These are phyloP conservation scores for Lecanicillium sp. DNA, from an alignment of 2,329 filamentous ascomycete species.

Conservation along the genomic window DNA sequence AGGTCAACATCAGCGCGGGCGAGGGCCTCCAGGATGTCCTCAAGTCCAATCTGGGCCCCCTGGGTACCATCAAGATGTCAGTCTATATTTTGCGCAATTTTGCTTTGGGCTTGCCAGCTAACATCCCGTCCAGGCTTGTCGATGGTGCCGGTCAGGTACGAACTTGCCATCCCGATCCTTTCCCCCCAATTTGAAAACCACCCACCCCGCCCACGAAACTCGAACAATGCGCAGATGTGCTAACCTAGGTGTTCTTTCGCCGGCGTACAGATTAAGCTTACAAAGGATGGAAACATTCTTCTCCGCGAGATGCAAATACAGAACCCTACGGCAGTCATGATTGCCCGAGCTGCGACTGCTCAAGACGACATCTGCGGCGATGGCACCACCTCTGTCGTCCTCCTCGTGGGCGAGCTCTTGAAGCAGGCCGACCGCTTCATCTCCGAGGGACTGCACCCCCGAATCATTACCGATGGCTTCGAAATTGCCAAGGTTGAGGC, in stretches of 20 bases:
- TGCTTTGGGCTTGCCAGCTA: conserved; percentile 14
- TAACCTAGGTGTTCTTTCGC: conserved; percentile 8
- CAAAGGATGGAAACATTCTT: conserved; percentile 93
- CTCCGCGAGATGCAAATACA: conserved; percentile 85
- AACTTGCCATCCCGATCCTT: conserved; percentile 16
- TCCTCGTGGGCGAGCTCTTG: conserved; percentile 90
- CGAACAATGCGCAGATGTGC: not conserved
- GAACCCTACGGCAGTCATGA: conserved; percentile 91
- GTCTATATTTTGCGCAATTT: conserved; percentile 5
- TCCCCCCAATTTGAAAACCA: conserved; percentile 16
- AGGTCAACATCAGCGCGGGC: conserved; percentile 93
- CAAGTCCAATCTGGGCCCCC: conserved; percentile 89
- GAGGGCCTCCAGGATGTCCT: conserved; percentile 91
- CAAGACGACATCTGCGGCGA: conserved; percentile 98
- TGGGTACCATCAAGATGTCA: conserved; percentile 94
- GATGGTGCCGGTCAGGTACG: conserved; percentile 62
- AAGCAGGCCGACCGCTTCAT: conserved; percentile 98
- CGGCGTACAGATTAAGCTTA: conserved; percentile 78
- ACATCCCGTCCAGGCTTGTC: conserved; percentile 45
- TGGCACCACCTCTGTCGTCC: conserved; percentile 91
- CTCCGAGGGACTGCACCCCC: conserved; percentile 89
- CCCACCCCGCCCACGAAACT: conserved; percentile 16
- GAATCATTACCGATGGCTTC: conserved; percentile 95
- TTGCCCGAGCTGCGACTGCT: conserved; percentile 78
- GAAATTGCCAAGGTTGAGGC: conserved; percentile 93